phyloP scores from a whole-genome alignment of 148 eudicot species.

The Chenopodium album region DNA sequence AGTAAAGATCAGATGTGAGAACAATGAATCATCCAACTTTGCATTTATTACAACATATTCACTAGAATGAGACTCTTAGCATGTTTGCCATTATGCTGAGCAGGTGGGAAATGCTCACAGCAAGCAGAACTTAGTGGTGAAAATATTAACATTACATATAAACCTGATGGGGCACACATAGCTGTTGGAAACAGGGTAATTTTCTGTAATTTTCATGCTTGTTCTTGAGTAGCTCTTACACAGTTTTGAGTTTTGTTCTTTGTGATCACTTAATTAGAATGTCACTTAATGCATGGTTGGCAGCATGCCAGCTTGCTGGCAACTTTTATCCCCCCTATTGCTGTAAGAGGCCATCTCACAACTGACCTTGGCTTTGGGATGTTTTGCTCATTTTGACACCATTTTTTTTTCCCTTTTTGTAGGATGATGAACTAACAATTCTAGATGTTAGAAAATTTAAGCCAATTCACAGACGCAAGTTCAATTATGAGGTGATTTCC shows the following conservation, averaged over 20 bases:
- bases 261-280: neutral
- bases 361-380: neutral
- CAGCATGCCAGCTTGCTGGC: neutral
- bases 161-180: slow-evolving; percentile 87
- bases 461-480: slow-evolving; percentile 84
- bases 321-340: neutral
- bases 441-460: slow-evolving; percentile 96
- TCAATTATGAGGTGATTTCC: slow-evolving; percentile 73
- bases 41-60: neutral
- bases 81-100: slow-evolving; percentile 20
- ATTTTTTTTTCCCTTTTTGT: slow-evolving; percentile 11
- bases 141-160: slow-evolving; percentile 91
- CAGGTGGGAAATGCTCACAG: slow-evolving; percentile 98
- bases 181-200: slow-evolving; percentile 97
- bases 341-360: slow-evolving; percentile 2
- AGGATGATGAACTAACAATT: slow-evolving; percentile 96
- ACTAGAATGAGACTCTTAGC: neutral
- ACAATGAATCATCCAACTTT: neutral
- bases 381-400: slow-evolving; percentile 19
- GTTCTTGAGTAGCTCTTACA: neutral
- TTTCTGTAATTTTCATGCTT: neutral
- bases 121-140: slow-evolving; percentile 95
- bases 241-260: slow-evolving; percentile 2
- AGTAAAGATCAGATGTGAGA: neutral
- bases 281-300: slow-evolving; percentile 1